Evolutionary conservation across 2,329 filamentous ascomycete genomes (phyloP), one percentile per base, ranked within the genome.

Genomic region (Colletotrichum caudatum): DNA sequence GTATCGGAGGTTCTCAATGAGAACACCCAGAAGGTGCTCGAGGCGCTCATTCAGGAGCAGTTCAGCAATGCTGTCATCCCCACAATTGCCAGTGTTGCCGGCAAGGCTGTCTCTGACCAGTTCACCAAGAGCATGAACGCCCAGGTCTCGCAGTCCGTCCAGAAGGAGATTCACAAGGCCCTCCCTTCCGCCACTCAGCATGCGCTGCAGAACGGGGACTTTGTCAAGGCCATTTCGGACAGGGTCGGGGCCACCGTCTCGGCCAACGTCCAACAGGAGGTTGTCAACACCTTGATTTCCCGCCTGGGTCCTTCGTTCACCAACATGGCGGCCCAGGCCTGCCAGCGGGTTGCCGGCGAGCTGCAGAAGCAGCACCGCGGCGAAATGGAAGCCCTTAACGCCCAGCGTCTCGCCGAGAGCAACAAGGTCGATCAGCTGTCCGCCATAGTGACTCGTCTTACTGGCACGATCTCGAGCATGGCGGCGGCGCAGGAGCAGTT

Each of bases 11-110:
- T 90, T 44, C 83, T 92, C 59, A 90, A 88, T 74, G 85, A 87
- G 72, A 91, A 90, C 77, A 90, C 89, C 26, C 87, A 91, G 80
- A 91, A 92, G 76, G 93, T 93, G 29, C 87, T 98, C 48, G 87
- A 90, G 72, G 91, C 90, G 72, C 93, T 97, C 75, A 91, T 97
- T 62, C 89, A 90, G 58, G 87, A 90, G 59, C 92, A 93, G 79
- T 93, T 97, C 74, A 89, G 93, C 73, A 87, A 90, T 66, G 87
- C 90, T 18, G 89, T 98, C 56, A 85, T 97, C 64, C 95, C 96
- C 14, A 86, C 91, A 41, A 84, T 98, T 68, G 88, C 90, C 51
- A 87, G 91, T 63, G 86, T 91, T 53, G 90, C 93, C 18, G 86
- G 89, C 56, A 88, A 90, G 73, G 88, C 91, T 5, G 86, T 97